Evolutionary conservation across 1,284 basidiomycete species (phyloP), one percentile per base, ranked within the genome.

Genomic region (Ceratobasidium sp.): DNA sequence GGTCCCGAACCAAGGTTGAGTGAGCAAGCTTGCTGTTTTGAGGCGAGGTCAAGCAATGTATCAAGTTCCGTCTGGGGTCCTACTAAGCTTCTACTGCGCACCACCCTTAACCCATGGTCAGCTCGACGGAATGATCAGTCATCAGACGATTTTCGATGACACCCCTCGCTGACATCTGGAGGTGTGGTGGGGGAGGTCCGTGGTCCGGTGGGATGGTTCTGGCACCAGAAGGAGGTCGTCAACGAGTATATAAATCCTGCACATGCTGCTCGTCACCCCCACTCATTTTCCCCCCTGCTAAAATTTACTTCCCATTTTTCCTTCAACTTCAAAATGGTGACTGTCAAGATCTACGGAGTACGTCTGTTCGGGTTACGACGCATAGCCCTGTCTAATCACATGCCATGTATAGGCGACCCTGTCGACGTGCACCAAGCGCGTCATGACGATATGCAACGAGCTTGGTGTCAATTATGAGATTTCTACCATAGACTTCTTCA

Each of bases 391-490:
- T 37, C 41, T 58, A 7, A 58, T n/a, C 34, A 4, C 16, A 16
- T 27, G 2, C 22, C 16, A 2, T 4, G 24, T 24, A 24, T 16
- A 72, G 68, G 22, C n/a, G n/a, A 49, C 58, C 2, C n/a, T 74
- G 19, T 71, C 76, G 19, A 51, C 72, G 1, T 75, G 58, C 69
- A 77, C 76, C 5, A 72, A 69, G 53, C 64, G 74, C 11, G 74
- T 77, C 46, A 39, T 62, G 63, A 49, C 56, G 22, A 48, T 74
- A 22, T 58, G 65, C 56, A 69, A 71, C 31, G 74, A 75, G 49
- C 64, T 69, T 14, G 74, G 72, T 39, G 37, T 74, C 27, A 56
- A 64, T 0, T 77, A 74, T 53, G 48, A 53, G 5, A 39, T 75
- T 34, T n/a, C 37, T 14, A 27, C 63, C 14, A 51, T 77, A 39